Evolutionary conservation across 2,329 filamentous ascomycete species (phyloP), one percentile per base, ranked within the genome.

Genomic region (Sclerotinia minor): DNA sequence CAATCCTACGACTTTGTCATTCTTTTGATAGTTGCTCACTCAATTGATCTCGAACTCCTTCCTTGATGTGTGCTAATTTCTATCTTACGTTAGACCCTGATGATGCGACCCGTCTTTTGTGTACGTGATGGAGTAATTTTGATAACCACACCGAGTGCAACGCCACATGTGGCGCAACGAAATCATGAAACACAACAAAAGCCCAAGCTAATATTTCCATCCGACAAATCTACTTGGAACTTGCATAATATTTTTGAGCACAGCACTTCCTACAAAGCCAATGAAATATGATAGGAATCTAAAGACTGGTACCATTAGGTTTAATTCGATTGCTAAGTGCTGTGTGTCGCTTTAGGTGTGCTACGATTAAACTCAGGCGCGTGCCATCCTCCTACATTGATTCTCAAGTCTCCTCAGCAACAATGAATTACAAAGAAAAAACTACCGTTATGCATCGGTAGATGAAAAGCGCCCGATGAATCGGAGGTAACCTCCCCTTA

Each of bases 41-140:
- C 13, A 21, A 11, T n/a, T 13, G 63, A 65, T 65, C 52, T 52
- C 38, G 38, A 58, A 65, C 52, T 57, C 50, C 44, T 65, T 55
- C 63, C 52, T 63, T 29, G 15, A 21, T 7, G 15, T 49, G 21
- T 60, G 38, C 19, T n/a, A 26, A 60, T 60, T 60, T 45, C 38
- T 24, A 26, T 60, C 24, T 60, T 60, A 60, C 19, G 24, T 60
- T 44, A 60, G 17, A 41, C n/a, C 53, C 19, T 41, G 38, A 5
- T 41, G 38, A 55, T 47, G 53, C 38, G 8, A 21, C 52, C 52
- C 52, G 29, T 54, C 52, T 54, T 54, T 54, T 21, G 29, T 21
- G 29, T 41, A 41, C 38, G 38, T 41, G 5, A 24, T 29, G 24
- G 41, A 59, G 24, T n/a, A 52, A 32, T 29, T 5, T 29, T 21